Evolutionary conservation across 495 filamentous ascomycete species (phyloP).

Genomic region (Penicillium bialowiezense): DNA sequence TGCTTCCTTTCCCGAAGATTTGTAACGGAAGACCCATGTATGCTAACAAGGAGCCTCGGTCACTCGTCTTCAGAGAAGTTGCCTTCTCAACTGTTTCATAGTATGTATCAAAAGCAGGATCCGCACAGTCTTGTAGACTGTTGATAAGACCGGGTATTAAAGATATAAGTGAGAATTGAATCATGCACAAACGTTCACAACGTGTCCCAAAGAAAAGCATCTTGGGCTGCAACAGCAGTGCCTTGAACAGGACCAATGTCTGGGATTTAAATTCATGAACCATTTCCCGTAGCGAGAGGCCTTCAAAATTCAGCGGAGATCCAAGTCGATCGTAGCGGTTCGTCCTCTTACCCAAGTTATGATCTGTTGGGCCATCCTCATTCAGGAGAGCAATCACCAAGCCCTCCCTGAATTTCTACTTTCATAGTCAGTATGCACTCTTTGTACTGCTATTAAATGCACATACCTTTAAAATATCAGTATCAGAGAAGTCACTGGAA

Average conservation of each 20-base stretch:
- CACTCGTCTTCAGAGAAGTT: slow-evolving; percentile 86
- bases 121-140: slow-evolving; percentile 84
- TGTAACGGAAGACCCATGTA: slow-evolving; percentile 96
- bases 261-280: slow-evolving; percentile 92
- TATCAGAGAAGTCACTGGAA: slow-evolving; percentile 65
- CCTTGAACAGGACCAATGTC: slow-evolving; percentile 92
- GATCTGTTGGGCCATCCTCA: slow-evolving; percentile 71
- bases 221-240: slow-evolving; percentile 91
- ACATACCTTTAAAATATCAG: slow-evolving; percentile 66
- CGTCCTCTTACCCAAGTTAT: slow-evolving; percentile 68
- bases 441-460: background rate
- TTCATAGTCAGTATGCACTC: slow-evolving; percentile 14
- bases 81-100: slow-evolving; percentile 71
- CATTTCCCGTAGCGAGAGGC: slow-evolving; percentile 83
- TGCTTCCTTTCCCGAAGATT: slow-evolving; percentile 92
- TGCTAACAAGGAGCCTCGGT: slow-evolving; percentile 80
- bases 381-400: slow-evolving; percentile 64
- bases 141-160: slow-evolving; percentile 88
- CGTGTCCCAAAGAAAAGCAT: slow-evolving; percentile 98
- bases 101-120: slow-evolving; percentile 82
- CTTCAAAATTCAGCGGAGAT: slow-evolving; percentile 34
- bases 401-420: slow-evolving; percentile 86
- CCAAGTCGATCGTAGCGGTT: background rate
- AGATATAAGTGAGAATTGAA: slow-evolving; percentile 93
- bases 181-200: slow-evolving; percentile 94